Evolutionary conservation across 2,329 filamentous ascomycete species (phyloP), one percentile per base, ranked within the genome.

Genomic region (Zymoseptoria ardabiliae): DNA sequence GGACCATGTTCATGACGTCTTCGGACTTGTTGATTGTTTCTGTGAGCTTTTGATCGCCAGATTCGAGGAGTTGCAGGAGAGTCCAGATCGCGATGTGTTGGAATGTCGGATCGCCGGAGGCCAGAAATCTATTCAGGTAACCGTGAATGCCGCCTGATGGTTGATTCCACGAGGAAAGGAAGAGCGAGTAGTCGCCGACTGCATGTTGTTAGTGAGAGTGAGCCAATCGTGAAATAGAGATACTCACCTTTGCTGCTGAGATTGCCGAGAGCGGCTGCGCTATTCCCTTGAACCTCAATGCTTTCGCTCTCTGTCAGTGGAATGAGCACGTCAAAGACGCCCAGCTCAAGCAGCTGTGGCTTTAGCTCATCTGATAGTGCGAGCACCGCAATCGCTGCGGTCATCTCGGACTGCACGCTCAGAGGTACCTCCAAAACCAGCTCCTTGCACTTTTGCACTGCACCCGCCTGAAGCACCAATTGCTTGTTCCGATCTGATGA

Each of bases 61-160:
- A 97, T 76, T 99, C 94, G 55, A 99, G 86, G 4, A 99, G 83
- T 72, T 99, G 94, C 3, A 99, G 83, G 53, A 99, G 78, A 1
- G 94, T 99, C 94, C 94, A 99, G 64, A 97, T 96, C 55, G 94
- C 94, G 71, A 99, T 99, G 73, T 99, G 94, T 76, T 99, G 94
- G 81, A 99, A 99, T 0, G 94, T 99, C 0, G 94, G 87, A 72
- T 99, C 94, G 49, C 92, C 93, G 64, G 91, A 97, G 51, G 89
- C 90, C 19, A 99, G 82, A 80, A 99, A 99, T 57, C 93, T 87
- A 68, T 87, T 89, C 41, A 99, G 82, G 72, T 99, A 99, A 57
- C 94, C 94, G 71, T 97, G 92, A 62, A 99, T 96, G 52, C 94
- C 94, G 52, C 91, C 94, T 62, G 91, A 89, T 1, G 94, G 94